A percentile compares a stretch with the other conserved stretches of the same genome.
phyloP scores from a whole-genome alignment of 225 moss, liverwort and hornwort genomes.

The Ulota crispa region DNA sequence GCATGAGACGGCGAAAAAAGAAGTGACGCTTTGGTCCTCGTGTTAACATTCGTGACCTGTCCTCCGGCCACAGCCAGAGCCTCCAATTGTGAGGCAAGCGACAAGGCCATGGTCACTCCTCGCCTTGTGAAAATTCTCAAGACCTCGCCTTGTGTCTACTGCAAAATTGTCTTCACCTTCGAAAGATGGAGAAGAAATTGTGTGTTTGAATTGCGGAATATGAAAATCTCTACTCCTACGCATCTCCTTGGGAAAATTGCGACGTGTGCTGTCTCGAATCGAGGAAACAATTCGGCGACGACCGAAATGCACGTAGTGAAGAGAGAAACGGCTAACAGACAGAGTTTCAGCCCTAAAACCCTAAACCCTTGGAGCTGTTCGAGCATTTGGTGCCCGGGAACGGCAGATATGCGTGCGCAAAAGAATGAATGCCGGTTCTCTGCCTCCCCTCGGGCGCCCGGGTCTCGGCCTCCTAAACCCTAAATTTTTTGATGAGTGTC shows the following conservation, averaged over 20 bases:
- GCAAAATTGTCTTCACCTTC: background rate
- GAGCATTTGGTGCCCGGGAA: background rate
- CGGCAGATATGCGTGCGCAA: background rate
- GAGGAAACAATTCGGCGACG: background rate
- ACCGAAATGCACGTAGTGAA: background rate
- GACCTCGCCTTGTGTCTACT: background rate
- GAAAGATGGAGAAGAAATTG: background rate
- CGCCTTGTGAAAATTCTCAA: background rate
- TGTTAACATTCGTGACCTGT: constrained; percentile 34
- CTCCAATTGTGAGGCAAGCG: constrained; percentile 65
- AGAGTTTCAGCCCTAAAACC: background rate
- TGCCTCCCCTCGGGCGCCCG: background rate
- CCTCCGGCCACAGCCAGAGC: constrained; percentile 58
- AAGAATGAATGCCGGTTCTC: background rate
- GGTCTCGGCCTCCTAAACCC: background rate
- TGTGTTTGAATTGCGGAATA: background rate
- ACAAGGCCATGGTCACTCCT: constrained; percentile 35
- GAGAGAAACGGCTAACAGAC: background rate
- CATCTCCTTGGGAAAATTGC: background rate
- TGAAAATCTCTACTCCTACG: background rate
- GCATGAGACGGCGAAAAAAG: constrained; percentile 76
- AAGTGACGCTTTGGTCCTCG: constrained; percentile 60
- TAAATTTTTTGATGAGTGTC: too few species aligned
- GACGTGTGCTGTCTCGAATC: background rate
- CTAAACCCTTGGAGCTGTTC: constrained; percentile 12